Evolutionary conservation across 768 basidiomycete species (phyloP), one percentile per base, ranked within the genome.

Genomic region (Kwoniella europaea): DNA sequence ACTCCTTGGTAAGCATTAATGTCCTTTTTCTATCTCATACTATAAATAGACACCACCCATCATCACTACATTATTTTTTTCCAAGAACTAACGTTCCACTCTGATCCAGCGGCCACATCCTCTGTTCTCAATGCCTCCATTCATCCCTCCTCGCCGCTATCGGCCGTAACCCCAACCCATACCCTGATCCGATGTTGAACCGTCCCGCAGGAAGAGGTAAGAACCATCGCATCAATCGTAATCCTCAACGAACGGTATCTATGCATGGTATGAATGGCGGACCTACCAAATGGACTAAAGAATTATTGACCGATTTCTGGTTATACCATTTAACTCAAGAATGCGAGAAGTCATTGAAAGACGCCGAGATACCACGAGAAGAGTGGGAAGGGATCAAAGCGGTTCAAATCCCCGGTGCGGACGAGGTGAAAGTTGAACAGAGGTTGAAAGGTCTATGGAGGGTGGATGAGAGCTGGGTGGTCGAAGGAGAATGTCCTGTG

Each of bases 401-500:
- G n/a, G 16, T 57, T 4, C 42, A 57, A 18, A 10, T 59, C 16
- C 42, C 46, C 4, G 53, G 60, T 15, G 24, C 44, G 22, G 57
- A 54, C 42, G 71, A 74, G 20, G 60, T 68, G n/a, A 68, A 67
- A 35, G 66, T 71, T 10, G 71, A 69, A 24, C 56, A 76, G 55
- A 68, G 74, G 43, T 46, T 80, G 9, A 76, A 69, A 46, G 75
- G 79, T 1, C 62, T 80, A 41, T 80, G 79, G 79, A 76, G 71
- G 67, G 54, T 80, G 2, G 71, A 75, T 12, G 72, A 71, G 13
- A 12, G 24, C 42, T 73, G 65, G 63, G 69, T 78, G 12, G 70
- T 80, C 10, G 79, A 80, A 56, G 79, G 79, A 9, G 79, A 80
- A 67, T 80, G 79, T 76, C 79, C 79, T 27, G 79, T 80, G 58